Conservation (phyloP, 2,329 filamentous ascomycete genomes). For the Fusarium anthophilum region DNA sequence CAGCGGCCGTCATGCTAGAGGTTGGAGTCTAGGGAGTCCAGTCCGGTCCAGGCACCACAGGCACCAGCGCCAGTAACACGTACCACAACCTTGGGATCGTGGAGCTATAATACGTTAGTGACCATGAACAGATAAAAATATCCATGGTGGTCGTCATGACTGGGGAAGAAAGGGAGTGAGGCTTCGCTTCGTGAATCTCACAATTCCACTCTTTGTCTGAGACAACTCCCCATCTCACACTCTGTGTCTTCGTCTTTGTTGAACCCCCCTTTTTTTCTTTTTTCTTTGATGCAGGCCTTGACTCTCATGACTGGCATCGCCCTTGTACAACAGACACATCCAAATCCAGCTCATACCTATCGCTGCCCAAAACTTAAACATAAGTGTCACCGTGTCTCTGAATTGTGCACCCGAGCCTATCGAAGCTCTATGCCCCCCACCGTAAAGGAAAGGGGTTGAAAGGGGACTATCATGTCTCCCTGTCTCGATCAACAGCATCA, state of each 20-base stretch:
- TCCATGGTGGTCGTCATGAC: conserved; percentile 2
- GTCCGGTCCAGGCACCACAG: conserved; percentile 9
- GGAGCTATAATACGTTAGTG: not conserved
- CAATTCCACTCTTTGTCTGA: conserved; percentile 31
- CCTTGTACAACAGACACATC: conserved; percentile 14
- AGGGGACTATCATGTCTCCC: conserved; percentile 13
- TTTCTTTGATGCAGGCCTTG: conserved; percentile 7
- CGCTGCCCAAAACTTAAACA: conserved; percentile 29
- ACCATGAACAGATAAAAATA: conserved; percentile 21
- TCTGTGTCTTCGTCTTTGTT: conserved; percentile 14
- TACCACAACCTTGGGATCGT: conserved; percentile 34
- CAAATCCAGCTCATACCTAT: conserved; percentile 18
- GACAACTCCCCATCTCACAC: conserved; percentile 2
- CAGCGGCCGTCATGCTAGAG: conserved; percentile 27
- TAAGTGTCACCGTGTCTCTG: conserved; percentile 10
- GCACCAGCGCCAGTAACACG: conserved; percentile 22
- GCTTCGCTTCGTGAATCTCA: conserved; percentile 19
- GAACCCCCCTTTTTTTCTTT: not conserved
- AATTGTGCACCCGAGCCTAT: conserved; percentile 22
- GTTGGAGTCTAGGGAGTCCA: not conserved
- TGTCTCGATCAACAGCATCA: conserved; percentile 14
- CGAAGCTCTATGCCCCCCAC: conserved; percentile 7
- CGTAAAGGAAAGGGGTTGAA: conserved; percentile 15
- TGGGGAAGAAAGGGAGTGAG: conserved; percentile 9
- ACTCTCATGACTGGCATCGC: conserved; percentile 34